These are phyloP conservation scores for Kurtzmaniella fragi DNA, from an alignment of 805 yeast species.

Conservation along the genomic window DNA sequence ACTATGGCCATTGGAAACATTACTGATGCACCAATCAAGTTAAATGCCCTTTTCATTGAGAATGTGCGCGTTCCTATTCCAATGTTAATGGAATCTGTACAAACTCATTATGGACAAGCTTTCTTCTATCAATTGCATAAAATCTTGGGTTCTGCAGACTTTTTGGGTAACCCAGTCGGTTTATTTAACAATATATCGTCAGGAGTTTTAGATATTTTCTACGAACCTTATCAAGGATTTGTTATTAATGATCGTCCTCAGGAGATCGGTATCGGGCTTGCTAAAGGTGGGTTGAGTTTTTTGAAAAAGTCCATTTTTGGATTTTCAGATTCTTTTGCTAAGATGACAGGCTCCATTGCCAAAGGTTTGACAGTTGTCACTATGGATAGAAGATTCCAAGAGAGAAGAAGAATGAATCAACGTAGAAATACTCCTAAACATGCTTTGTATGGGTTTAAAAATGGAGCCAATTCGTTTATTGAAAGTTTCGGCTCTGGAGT, in stretches of 20 bases:
- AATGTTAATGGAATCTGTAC: constrained; percentile 60
- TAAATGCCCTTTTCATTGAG: constrained; percentile 83
- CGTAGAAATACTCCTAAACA: constrained; percentile 78
- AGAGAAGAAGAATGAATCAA: constrained; percentile 66
- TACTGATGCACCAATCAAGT: constrained; percentile 90
- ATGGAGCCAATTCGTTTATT: constrained; percentile 84
- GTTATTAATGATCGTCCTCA: constrained; percentile 93
- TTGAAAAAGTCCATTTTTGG: constrained; percentile 94
- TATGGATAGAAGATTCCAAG: constrained; percentile 80
- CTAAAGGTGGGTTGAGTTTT: constrained; percentile 94
- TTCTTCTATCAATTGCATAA: constrained; percentile 89
- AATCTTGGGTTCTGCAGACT: constrained; percentile 92
- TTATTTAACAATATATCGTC: constrained; percentile 88
- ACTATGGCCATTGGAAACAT: constrained; percentile 98
- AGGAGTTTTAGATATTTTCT: constrained; percentile 93
- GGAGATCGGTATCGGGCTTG: constrained; percentile 90
- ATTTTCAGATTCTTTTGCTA: constrained; percentile 86
- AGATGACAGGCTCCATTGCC: constrained; percentile 89
- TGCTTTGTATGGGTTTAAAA: constrained; percentile 76
- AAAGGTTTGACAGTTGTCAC: constrained; percentile 92
- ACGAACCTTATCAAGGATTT: constrained; percentile 96
- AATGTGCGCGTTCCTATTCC: constrained; percentile 85
- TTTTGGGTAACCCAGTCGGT: constrained; percentile 96
- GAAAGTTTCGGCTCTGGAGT: constrained; percentile 86
- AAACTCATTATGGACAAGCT: constrained; percentile 87